Evolutionary conservation across 352 stramenopile genomes (phyloP).

Genomic region (Phytophthora pseudosyringae): DNA sequence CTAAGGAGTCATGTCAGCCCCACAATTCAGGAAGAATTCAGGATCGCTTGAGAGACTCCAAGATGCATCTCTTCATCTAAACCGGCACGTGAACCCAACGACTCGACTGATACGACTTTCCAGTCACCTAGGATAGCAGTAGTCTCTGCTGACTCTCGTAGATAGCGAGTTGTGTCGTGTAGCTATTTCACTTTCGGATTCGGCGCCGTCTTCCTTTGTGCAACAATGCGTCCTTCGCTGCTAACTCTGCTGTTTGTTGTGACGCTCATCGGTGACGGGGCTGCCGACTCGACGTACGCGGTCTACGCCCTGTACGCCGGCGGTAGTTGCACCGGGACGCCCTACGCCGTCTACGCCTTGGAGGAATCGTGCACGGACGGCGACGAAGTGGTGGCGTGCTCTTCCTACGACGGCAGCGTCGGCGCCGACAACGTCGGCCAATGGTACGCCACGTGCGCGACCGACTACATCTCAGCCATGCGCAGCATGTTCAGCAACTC

Average conservation of each 20-base stretch:
- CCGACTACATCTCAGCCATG: slow-evolving; percentile 1
- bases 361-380: not conserved
- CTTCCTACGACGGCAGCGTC: not conserved
- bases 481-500: not conserved
- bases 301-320: not conserved
- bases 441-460: not conserved
- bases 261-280: not conserved
- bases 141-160: no score
- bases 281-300: not conserved
- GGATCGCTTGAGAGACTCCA: no score
- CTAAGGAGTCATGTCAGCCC: no score
- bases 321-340: not conserved
- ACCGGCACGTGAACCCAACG: no score
- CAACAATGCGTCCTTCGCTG: not conserved
- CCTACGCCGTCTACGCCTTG: slow-evolving; percentile 3
- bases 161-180: no score
- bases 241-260: not conserved
- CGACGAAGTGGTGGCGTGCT: not conserved
- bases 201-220: no score
- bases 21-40: no score
- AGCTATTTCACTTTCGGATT: no score
- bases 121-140: no score
- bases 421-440: not conserved
- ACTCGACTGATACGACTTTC: no score
- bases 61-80: no score